phyloP scores from a whole-genome alignment of 768 basidiomycete species.

The Suillus lakei region DNA sequence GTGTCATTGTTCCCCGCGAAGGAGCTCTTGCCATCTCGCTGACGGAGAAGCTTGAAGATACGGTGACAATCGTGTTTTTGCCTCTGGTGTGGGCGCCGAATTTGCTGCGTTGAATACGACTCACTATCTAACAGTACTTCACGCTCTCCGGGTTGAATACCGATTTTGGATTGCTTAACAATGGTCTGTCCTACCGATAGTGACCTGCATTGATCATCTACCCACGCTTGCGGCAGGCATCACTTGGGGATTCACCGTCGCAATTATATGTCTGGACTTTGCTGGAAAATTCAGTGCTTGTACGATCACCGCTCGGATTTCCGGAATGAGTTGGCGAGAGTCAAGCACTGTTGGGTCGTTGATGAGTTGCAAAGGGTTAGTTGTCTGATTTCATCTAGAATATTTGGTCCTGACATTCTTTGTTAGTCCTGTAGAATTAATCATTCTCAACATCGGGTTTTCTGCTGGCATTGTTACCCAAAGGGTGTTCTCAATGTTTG shows the following conservation, averaged over 20 bases:
- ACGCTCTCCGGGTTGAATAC: constrained; percentile 91
- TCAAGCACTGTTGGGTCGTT: constrained; percentile 84
- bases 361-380: constrained; percentile 95
- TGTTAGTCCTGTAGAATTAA: constrained; percentile 83
- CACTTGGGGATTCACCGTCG: constrained; percentile 88
- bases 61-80: constrained; percentile 88
- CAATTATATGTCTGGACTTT: constrained; percentile 80
- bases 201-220: background rate
- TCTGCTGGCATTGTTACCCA: constrained; percentile 75
- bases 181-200: constrained; percentile 47
- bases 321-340: constrained; percentile 84
- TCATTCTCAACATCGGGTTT: constrained; percentile 94
- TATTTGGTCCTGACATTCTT: constrained; percentile 10
- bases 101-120: background rate
- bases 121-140: constrained; percentile 69
- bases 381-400: constrained; percentile 30
- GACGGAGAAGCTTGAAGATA: constrained; percentile 93
- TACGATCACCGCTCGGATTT: constrained; percentile 62
- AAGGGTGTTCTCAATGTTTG: constrained; percentile 95
- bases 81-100: constrained; percentile 66
- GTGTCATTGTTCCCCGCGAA: constrained; percentile 83
- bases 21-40: constrained; percentile 83
- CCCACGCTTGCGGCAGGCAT: constrained; percentile 47
- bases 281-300: constrained; percentile 89
- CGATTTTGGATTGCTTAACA: constrained; percentile 81